phyloP scores from a whole-genome alignment of 495 filamentous ascomycete genomes.

The Bacidia rubella region DNA sequence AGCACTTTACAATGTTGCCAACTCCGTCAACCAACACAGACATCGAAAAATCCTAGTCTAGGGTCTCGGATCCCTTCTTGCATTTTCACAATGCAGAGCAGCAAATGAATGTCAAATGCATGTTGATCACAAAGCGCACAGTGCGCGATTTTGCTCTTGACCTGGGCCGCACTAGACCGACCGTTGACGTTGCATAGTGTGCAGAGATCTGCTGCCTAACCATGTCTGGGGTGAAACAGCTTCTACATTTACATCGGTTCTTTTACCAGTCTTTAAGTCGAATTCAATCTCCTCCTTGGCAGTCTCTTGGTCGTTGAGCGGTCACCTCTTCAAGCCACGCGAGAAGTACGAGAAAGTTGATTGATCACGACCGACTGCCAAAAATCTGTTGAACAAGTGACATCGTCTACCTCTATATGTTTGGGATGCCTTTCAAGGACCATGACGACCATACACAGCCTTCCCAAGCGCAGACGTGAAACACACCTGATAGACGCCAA shows the following conservation, averaged over 20 bases:
- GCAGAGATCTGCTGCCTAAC: too few relatives aligned
- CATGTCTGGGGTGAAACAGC: too few relatives aligned
- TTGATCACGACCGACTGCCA: too few relatives aligned
- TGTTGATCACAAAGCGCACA: background rate
- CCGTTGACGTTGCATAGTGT: background rate
- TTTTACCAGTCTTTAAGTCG: too few relatives aligned
- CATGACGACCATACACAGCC: constrained; percentile 6
- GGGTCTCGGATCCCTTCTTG: background rate
- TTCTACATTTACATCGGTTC: too few relatives aligned
- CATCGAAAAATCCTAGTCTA: background rate
- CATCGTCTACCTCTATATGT: background rate
- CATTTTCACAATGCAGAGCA: background rate
- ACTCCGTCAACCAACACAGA: background rate
- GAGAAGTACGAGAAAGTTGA: too few relatives aligned
- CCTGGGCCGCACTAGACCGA: background rate
- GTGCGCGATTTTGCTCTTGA: background rate
- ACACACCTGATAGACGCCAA: constrained; percentile 5
- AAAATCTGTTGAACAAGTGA: too few relatives aligned
- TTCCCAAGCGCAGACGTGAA: constrained; percentile 4
- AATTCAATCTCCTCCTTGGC: too few relatives aligned
- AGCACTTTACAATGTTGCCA: background rate
- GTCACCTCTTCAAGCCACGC: too few relatives aligned
- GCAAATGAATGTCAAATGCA: background rate
- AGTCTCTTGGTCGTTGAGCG: too few relatives aligned
- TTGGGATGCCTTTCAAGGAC: background rate